Evolutionary conservation across 164 flowering plant species (phyloP).

Genomic region (Paratinospora sagittata): DNA sequence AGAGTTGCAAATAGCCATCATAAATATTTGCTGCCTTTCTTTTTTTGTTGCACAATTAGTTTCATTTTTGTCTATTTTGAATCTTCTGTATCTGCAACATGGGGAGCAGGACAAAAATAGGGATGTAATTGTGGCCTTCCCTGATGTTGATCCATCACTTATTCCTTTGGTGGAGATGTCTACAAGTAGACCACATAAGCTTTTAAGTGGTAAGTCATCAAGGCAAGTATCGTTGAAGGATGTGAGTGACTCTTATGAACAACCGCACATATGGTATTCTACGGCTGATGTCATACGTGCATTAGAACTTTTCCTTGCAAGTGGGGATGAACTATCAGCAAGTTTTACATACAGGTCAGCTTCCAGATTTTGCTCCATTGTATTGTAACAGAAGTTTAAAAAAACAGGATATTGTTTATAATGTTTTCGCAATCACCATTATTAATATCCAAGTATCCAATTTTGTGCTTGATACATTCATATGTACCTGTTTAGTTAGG

Average conservation of each 20-base stretch:
- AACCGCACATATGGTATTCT: constrained; percentile 71
- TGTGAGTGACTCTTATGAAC: constrained; percentile 35
- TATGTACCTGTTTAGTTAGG: not conserved
- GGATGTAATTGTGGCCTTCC: constrained; percentile 72
- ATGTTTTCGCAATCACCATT: no score
- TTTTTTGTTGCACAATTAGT: not conserved
- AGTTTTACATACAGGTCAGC: constrained; percentile 57
- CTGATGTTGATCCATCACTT: constrained; percentile 56
- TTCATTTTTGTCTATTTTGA: not conserved
- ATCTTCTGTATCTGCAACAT: not conserved
- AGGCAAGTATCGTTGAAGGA: constrained; percentile 23
- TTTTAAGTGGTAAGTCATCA: constrained; percentile 15
- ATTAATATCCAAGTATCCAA: not conserved
- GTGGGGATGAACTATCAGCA: constrained; percentile 40
- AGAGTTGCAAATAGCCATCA: no score
- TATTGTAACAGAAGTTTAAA: not conserved
- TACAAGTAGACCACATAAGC: constrained; percentile 9
- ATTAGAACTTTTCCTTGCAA: constrained; percentile 49
- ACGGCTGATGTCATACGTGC: constrained; percentile 58
- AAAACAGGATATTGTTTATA: not conserved
- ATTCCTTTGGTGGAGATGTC: constrained; percentile 23
- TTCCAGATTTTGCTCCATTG: not conserved
- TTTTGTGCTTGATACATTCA: not conserved
- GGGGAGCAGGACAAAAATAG: constrained; percentile 67
- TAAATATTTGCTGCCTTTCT: not conserved